Evolutionary conservation across 352 stramenopile genomes (phyloP).

Genomic region (Globisporangium camurandrum): DNA sequence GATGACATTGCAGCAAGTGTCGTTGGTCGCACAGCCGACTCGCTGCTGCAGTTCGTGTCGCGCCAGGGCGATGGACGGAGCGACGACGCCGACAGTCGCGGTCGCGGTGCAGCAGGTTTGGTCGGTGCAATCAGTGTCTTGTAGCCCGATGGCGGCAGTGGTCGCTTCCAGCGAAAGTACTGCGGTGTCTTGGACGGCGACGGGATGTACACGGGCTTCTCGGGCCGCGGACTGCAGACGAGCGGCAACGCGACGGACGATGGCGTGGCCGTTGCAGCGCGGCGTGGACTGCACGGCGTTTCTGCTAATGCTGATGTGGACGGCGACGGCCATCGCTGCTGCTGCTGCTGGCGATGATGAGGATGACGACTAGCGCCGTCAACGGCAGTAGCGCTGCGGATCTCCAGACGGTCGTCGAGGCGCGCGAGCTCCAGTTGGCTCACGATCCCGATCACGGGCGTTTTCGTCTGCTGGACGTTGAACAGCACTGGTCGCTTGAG

Average conservation of each 20-base stretch:
- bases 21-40: background rate
- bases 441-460: conserved; percentile 36
- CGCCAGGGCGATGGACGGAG: conserved; percentile 13
- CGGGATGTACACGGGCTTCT: conserved; percentile 30
- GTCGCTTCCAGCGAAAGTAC: conserved; percentile 61
- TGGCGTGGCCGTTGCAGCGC: conserved; percentile 20
- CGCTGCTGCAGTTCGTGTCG: background rate
- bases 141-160: conserved; percentile 4
- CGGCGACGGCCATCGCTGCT: conserved; percentile 6
- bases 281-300: conserved; percentile 17
- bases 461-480: conserved; percentile 33
- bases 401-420: conserved; percentile 20
- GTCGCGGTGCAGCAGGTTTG: conserved; percentile 2
- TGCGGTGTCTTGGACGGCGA: conserved; percentile 38
- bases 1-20: conserved; percentile 7
- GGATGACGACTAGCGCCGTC: conserved; percentile 18
- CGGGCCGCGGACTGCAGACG: conserved; percentile 29
- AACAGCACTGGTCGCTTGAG: conserved; percentile 49
- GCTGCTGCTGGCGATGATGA: no score
- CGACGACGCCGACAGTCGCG: background rate
- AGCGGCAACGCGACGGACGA: conserved; percentile 44
- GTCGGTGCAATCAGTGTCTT: conserved; percentile 10
- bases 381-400: conserved; percentile 7
- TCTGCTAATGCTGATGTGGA: no score
- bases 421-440: conserved; percentile 34